These are phyloP conservation scores for Pseudohyphozyma bogoriensis DNA, from an alignment of 768 basidiomycete genomes.

Conservation along the genomic window DNA sequence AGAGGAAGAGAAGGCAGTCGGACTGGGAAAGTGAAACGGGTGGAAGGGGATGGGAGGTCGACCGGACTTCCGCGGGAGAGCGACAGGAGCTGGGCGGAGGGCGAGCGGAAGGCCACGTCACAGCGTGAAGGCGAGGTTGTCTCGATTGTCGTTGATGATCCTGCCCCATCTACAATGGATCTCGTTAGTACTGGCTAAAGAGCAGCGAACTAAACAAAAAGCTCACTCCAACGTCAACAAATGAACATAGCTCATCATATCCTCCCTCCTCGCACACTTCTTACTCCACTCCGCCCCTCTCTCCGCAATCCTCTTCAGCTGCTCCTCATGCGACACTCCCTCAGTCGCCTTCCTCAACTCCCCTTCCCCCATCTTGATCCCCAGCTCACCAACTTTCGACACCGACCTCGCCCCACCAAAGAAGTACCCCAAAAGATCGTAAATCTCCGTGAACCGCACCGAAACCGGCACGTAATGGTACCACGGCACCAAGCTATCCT, in stretches of 20 bases:
- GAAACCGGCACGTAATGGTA: constrained; percentile 13
- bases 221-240: constrained; percentile 14
- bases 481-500: constrained; percentile 8
- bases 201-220: too few species aligned
- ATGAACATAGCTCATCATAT: constrained; percentile 2
- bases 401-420: neutral
- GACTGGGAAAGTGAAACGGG: too few species aligned
- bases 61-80: too few species aligned
- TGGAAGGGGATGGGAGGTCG: too few species aligned
- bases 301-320: neutral
- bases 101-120: too few species aligned
- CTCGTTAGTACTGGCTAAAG: too few species aligned
- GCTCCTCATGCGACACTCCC: constrained; percentile 1
- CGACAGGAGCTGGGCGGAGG: too few species aligned
- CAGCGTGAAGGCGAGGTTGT: too few species aligned
- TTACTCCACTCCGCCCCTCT: constrained; percentile 1
- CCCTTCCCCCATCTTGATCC: neutral
- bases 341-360: neutral
- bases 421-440: constrained; percentile 12
- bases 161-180: too few species aligned
- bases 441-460: neutral
- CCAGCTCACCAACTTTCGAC: neutral
- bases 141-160: too few species aligned
- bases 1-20: too few species aligned
- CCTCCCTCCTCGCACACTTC: constrained; percentile 11